phyloP scores from a whole-genome alignment of 2,329 filamentous ascomycete species.

The Monosporascus sp. region DNA sequence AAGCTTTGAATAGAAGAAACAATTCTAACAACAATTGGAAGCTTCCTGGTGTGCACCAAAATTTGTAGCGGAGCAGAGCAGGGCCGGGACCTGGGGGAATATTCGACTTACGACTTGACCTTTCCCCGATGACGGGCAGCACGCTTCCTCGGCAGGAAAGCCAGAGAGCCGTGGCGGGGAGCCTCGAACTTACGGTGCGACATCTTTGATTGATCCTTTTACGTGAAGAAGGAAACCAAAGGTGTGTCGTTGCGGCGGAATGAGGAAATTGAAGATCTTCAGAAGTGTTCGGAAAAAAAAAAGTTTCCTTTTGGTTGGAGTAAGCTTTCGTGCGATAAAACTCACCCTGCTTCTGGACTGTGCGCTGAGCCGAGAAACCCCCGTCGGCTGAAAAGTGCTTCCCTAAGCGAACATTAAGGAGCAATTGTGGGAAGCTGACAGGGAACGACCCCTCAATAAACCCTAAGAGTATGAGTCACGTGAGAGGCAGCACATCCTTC shows the following conservation, averaged over 20 bases:
- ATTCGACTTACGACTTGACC: slow-evolving; percentile 84
- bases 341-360: not conserved
- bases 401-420: not conserved
- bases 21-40: slow-evolving; percentile 7
- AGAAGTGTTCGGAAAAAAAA: slow-evolving; percentile 15
- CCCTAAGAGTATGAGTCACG: not conserved
- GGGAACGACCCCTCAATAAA: not conserved
- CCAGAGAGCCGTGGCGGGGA: slow-evolving; percentile 91
- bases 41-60: too few species aligned
- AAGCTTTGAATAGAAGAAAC: slow-evolving; percentile 15
- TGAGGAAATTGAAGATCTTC: slow-evolving; percentile 15
- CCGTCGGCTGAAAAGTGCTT: not conserved
- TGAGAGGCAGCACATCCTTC: not conserved
- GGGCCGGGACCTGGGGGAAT: not conserved
- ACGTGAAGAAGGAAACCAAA: slow-evolving; percentile 28
- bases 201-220: slow-evolving; percentile 33
- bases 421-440: not conserved
- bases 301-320: slow-evolving; percentile 18
- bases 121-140: slow-evolving; percentile 91
- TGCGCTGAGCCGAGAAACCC: not conserved
- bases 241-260: slow-evolving; percentile 21
- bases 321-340: not conserved
- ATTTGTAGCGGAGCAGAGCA: too few species aligned
- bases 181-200: slow-evolving; percentile 66
- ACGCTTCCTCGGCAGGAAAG: slow-evolving; percentile 85